Base-by-base conservation (phyloP, 352 stramenopile genomes). In the Pythium scleroteichum region DNA sequence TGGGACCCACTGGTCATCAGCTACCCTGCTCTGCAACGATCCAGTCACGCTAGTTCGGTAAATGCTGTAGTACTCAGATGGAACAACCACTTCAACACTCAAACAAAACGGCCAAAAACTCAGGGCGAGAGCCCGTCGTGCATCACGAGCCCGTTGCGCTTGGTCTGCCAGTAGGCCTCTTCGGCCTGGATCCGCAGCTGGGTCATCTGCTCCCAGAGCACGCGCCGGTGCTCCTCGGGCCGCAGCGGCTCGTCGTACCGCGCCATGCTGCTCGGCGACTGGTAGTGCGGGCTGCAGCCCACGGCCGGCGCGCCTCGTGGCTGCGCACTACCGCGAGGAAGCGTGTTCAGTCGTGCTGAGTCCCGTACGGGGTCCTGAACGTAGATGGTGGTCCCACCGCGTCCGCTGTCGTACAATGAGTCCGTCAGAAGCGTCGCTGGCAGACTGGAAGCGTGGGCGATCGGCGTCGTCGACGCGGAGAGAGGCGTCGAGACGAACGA, bases 121-220 rank as follows among this genome's bases (percentile, higher is more conserved):
- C 4, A 20, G 12, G 44, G 20, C 44, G 26, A 35, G 8, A 33
- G 19, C 19, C 29, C 10, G 8, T 62, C 55, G 33, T 64, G 35
- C 49, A 66, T 66, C n/a, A 38, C 58, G n/a, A 29, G 47, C 12
- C 35, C 55, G 29, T 71, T 79, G 47, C 79, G 71, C 46, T 77
- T 80, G 19, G 78, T 81, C 41, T 84, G 66, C 56, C 82, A 72
- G 51, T 85, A 87, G n/a, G 78, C 76, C 2, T 74, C 78, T 56
- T 87, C 78, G 0, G 78, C 77, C n/a, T 72, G 73, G 38, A 77
- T 69, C 24, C 79, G 73, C n/a, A 87, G 58, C 53, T 82, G 66
- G 27, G 69, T 69, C 78, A 87, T 87, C 56, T 70, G 79, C 41
- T 72, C 59, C 53, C 78, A 72, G 16, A 88, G 41, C 29, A 78